phyloP scores from a whole-genome alignment of 2,329 filamentous ascomycete genomes.

The Colletotrichum sidae region DNA sequence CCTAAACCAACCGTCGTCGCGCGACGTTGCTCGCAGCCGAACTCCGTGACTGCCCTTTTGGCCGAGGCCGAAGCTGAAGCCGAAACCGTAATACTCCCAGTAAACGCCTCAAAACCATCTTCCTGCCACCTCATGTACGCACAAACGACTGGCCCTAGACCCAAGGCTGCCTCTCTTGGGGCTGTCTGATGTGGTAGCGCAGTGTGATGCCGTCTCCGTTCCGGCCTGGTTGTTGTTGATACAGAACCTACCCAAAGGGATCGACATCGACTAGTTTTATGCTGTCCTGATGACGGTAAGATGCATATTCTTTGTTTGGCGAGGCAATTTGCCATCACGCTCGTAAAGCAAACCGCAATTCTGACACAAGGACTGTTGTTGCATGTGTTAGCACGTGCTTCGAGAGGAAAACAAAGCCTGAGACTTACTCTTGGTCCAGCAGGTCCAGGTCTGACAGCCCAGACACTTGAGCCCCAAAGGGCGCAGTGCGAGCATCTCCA shows the following conservation, averaged over 20 bases:
- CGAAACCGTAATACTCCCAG: conserved; percentile 9
- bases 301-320: conserved; percentile 39
- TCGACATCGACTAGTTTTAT: neutral
- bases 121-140: conserved; percentile 28
- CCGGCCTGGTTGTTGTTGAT: neutral
- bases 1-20: conserved; percentile 34
- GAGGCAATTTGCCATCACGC: conserved; percentile 83
- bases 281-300: conserved; percentile 35
- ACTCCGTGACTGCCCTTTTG: conserved; percentile 34
- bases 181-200: conserved; percentile 47
- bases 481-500: conserved; percentile 93
- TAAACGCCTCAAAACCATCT: conserved; percentile 32
- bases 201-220: neutral
- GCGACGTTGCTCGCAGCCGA: conserved; percentile 30
- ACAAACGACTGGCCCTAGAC: conserved; percentile 2
- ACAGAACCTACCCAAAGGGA: neutral
- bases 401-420: conserved; percentile 37
- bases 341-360: conserved; percentile 94
- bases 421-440: conserved; percentile 80
- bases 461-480: conserved; percentile 90
- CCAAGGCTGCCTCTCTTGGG: neutral
- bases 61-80: conserved; percentile 23
- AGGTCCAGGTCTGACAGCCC: conserved; percentile 94
- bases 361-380: conserved; percentile 81
- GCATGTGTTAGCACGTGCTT: conserved; percentile 8